Base-by-base conservation (phyloP, 148 eudicot species). In the Chenopodium album region DNA sequence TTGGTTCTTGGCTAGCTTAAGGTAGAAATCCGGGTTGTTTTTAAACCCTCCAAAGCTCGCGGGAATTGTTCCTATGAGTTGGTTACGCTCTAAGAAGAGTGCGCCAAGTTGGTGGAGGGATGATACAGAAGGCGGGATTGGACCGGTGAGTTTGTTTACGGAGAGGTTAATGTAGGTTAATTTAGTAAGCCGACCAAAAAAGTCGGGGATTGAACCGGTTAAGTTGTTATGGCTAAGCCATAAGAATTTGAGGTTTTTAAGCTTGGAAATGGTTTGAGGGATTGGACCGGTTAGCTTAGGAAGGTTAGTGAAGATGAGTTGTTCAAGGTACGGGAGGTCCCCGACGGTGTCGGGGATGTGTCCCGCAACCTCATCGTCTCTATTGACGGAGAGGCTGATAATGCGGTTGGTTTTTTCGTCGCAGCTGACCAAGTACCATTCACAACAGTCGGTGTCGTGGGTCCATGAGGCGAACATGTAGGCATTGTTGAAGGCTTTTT, bases 31-130 rank as follows among this genome's bases (percentile, higher is more conserved):
- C 3, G 79, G 76, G 68, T 79, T 54, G 29, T 77, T 81, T 10
- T 71, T 76, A 73, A 87, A 79, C n/a, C 17, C 54, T 1, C 85
- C 83, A 32, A 85, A 85, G 22, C 82, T 82, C 0, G 34, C 84
- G 0, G 89, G 91, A 73, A 91, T 88, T 0, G 29, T 8, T 17
- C 93, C 93, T 2, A 84, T 84, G 71, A 91, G 88, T 9, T 76
- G 78, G 88, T 91, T 91, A 2, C 86, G 77, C 62, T 87, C 86
- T 9, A 91, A 63, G 64, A 69, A 82, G 23, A 89, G 52, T 19
- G 67, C 80, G 0, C 9, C 26, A 13, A 91, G 88, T 2, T 79
- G 78, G 2, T 34, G 20, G 52, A 87, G 84, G 14, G 79, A 10
- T 14, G 88, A 65, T 11, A 88, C 79, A 2, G 85, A 81, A 1